Evolutionary conservation across 2,329 filamentous ascomycete species (phyloP).

Genomic region (Thielaviopsis ethacetica): DNA sequence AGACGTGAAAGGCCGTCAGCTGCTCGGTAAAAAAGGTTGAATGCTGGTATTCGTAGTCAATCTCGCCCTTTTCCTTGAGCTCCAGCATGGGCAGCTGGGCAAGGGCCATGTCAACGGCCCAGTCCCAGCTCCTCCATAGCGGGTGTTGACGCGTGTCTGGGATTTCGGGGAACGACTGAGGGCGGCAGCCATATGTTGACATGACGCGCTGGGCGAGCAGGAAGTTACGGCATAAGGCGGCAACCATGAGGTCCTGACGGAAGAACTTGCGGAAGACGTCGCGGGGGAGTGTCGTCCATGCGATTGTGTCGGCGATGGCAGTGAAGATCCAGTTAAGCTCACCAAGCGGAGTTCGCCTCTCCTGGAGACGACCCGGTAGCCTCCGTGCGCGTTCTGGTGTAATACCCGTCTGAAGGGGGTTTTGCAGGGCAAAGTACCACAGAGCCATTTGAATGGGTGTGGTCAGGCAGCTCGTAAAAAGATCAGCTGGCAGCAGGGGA

Average conservation of each 20-base stretch:
- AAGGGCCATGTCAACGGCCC: slow-evolving; percentile 89
- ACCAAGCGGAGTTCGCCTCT: slow-evolving; percentile 80
- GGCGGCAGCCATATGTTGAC: slow-evolving; percentile 90
- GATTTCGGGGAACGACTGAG: slow-evolving; percentile 79
- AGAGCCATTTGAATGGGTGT: slow-evolving; percentile 96
- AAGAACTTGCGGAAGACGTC: slow-evolving; percentile 94
- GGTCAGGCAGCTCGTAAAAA: slow-evolving; percentile 91
- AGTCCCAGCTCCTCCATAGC: slow-evolving; percentile 93
- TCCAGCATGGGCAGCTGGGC: slow-evolving; percentile 78
- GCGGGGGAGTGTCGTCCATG: slow-evolving; percentile 86
- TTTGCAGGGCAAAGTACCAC: slow-evolving; percentile 90
- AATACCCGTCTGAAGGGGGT: slow-evolving; percentile 53
- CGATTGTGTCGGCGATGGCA: slow-evolving; percentile 95
- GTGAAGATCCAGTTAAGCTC: slow-evolving; percentile 99
- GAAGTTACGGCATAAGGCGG: slow-evolving; percentile 90
- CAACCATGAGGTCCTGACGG: slow-evolving; percentile 96
- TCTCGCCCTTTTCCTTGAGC: slow-evolving; percentile 54
- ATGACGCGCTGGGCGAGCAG: slow-evolving; percentile 88
- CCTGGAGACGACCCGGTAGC: slow-evolving; percentile 80
- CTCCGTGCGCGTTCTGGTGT: slow-evolving; percentile 72
- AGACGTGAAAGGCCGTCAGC: slow-evolving; percentile 91
- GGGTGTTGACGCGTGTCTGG: slow-evolving; percentile 91
- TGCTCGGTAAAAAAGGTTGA: slow-evolving; percentile 96
- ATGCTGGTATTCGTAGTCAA: slow-evolving; percentile 81
- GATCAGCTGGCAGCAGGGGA: slow-evolving; percentile 77